Evolutionary conservation across 768 basidiomycete species (phyloP), one percentile per base, ranked within the genome.

Genomic region (Mycena galericulata): DNA sequence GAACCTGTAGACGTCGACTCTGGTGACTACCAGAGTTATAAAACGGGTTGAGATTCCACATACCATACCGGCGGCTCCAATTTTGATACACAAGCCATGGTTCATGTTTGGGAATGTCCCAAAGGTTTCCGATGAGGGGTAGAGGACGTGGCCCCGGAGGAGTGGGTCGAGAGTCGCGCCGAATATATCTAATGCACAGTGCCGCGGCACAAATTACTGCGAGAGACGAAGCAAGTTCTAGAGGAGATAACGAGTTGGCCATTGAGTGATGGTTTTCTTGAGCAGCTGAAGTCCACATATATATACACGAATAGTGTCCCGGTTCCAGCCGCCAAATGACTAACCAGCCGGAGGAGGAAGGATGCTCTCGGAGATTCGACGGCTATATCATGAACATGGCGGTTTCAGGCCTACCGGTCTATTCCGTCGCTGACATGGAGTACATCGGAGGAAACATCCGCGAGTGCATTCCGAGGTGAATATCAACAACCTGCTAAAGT

Each of bases 51-150:
- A n/a, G n/a, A n/a, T n/a, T n/a, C n/a, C n/a, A 50, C 65, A 7
- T 17, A 72, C 82, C 80, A 50, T 78, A 84, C 71, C 76, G 73
- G 40, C 73, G 65, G 40, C 76, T 80, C 82, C 82, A 84, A n/a
- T 78, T 71, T 4, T 75, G 18, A 56, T 82, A 83, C 22, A 76
- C 75, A 65, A 81, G 64, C 81, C 82, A 84, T 18, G 75, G 78
- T 27, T 80, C 81, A 27, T 72, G 55, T 24, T 72, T 75, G 32
- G 82, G 82, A 71, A 84, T 74, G 36, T 80, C 79, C 6, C 80
- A 73, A n/a, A 81, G 67, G 60, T 83, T 83, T 1, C 82, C 83
- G 22, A 83, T n/a, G 17, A 84, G 51, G 5, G 83, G 83, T 36
- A 80, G 27, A 18, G 75, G 74, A 41, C 75, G 77, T 2, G 82